Conservation (phyloP, 1,139 yeast species). For the Blastobotrys persicus region DNA sequence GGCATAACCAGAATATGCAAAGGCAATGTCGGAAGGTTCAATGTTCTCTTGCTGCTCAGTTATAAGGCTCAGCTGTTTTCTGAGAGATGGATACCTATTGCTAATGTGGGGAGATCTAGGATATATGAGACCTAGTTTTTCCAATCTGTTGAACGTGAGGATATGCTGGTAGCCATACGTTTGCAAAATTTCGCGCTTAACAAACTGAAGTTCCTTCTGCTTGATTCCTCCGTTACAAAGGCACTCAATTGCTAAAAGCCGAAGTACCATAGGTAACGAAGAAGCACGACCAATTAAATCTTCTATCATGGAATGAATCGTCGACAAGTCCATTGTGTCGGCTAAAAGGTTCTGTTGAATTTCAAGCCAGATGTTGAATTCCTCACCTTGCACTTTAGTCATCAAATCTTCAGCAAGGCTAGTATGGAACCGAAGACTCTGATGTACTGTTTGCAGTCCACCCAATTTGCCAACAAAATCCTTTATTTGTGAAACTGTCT, state of each 20-base stretch:
- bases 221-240: constrained; percentile 63
- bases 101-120: constrained; percentile 37
- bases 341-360: constrained; percentile 73
- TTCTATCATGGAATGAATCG: constrained; percentile 48
- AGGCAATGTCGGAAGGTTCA: constrained; percentile 36
- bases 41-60: constrained; percentile 34
- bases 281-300: constrained; percentile 49
- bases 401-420: constrained; percentile 68
- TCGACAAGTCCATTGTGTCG: constrained; percentile 52
- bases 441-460: constrained; percentile 64
- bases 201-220: constrained; percentile 52
- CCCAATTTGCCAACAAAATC: constrained; percentile 70
- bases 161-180: constrained; percentile 58
- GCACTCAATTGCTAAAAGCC: constrained; percentile 54
- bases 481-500: constrained; percentile 64
- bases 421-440: constrained; percentile 71
- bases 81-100: constrained; percentile 28
- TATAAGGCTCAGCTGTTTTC: constrained; percentile 32
- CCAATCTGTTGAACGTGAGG: constrained; percentile 41
- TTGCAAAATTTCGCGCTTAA: constrained; percentile 52
- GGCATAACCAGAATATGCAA: constrained; percentile 47
- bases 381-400: constrained; percentile 47
- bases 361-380: constrained; percentile 57
- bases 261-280: constrained; percentile 43
- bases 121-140: constrained; percentile 41